A percentile compares a stretch with the other conserved stretches of the same genome.
Conservation (phyloP, 148 eudicot genomes). For the Suaeda aralocaspica region DNA sequence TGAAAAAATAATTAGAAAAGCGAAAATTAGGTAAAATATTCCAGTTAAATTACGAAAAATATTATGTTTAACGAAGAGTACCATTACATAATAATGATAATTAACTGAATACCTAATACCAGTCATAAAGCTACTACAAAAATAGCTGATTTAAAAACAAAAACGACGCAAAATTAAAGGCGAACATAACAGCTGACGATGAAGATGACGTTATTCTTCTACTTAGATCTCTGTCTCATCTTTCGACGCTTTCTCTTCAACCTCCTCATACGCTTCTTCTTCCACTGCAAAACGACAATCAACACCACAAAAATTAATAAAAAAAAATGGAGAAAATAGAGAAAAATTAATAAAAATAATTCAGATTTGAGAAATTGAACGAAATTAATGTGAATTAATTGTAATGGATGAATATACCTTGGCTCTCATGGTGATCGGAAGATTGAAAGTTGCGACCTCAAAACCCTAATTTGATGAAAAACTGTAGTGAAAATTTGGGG, state of each 20-base stretch:
- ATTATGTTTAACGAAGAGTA: constrained; percentile 1
- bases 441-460: constrained; percentile 1
- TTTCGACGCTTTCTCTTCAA: constrained; percentile 30
- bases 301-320: not conserved
- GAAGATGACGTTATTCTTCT: not conserved
- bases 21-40: not conserved
- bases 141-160: constrained; percentile 1
- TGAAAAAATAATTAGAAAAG: not conserved
- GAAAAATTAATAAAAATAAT: not conserved
- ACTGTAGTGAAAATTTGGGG: not conserved
- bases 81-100: not conserved
- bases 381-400: not conserved
- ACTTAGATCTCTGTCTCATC: constrained; percentile 29
- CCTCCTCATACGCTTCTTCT: constrained; percentile 30
- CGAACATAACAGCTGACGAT: not conserved
- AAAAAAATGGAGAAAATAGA: not conserved
- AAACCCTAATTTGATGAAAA: constrained; percentile 8
- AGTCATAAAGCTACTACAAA: constrained; percentile 13
- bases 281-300: constrained; percentile 15
- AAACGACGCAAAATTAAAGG: constrained; percentile 6
- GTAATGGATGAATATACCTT: constrained; percentile 9
- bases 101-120: constrained; percentile 10
- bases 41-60: not conserved
- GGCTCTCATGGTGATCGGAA: constrained; percentile 21
- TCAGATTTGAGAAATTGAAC: not conserved